A percentile compares a stretch with the other conserved stretches of the same genome.
These are phyloP conservation scores for Podospora didyma DNA, from an alignment of 495 filamentous ascomycete genomes.

Conservation along the genomic window DNA sequence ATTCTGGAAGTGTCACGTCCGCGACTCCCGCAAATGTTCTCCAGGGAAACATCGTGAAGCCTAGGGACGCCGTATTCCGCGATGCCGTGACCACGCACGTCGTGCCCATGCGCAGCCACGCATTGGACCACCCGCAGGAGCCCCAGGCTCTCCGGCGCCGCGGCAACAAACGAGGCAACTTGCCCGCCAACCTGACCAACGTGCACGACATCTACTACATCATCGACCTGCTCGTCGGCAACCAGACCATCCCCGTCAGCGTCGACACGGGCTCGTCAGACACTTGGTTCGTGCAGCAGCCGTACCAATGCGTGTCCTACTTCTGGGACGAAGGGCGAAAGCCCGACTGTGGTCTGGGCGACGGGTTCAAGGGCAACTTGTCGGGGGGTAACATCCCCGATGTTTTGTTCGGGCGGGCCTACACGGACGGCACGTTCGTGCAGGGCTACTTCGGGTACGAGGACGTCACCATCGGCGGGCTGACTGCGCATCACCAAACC, in stretches of 20 bases:
- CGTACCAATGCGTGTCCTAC: constrained; percentile 45
- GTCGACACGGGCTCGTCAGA: constrained; percentile 63
- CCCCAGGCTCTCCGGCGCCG: too few species aligned
- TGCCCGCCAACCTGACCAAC: constrained; percentile 18
- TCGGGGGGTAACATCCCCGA: constrained; percentile 40
- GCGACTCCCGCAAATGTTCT: neutral
- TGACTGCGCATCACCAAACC: constrained; percentile 47
- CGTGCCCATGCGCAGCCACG: neutral
- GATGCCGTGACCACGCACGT: neutral
- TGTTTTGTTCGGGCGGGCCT: constrained; percentile 51
- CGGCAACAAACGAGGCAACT: neutral
- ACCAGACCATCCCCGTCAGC: constrained; percentile 43
- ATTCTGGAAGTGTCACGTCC: too few species aligned
- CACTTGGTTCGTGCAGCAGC: constrained; percentile 50
- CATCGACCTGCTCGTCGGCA: constrained; percentile 36
- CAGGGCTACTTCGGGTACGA: constrained; percentile 52
- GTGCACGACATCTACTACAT: constrained; percentile 32
- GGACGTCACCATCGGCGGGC: constrained; percentile 44
- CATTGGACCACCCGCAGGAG: neutral
- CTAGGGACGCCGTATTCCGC: neutral
- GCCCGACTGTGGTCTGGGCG: constrained; percentile 46
- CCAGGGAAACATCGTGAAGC: neutral
- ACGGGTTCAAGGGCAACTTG: constrained; percentile 36
- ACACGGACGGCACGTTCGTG: constrained; percentile 52
- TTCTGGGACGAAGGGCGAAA: constrained; percentile 18